Evolutionary conservation across 1,284 basidiomycete genomes (phyloP).

Genomic region (Coriolopsis trogii): DNA sequence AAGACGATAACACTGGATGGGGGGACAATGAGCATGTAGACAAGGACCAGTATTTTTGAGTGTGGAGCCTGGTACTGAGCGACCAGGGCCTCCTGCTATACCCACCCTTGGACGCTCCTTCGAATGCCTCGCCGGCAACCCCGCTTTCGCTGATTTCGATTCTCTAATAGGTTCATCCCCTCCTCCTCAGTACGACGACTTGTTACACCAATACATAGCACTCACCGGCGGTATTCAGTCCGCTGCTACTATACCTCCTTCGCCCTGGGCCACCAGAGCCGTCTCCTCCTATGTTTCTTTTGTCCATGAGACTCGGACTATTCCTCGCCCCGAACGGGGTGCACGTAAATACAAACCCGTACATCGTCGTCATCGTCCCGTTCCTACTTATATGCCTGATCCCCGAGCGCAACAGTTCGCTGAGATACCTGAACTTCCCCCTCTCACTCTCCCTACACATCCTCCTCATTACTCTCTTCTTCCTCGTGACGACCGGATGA

Average conservation of each 20-base stretch:
- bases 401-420: slow-evolving; percentile 27
- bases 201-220: neutral
- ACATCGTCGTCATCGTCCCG: slow-evolving; percentile 32
- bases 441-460: slow-evolving; percentile 17
- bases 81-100: neutral
- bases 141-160: neutral
- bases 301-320: neutral
- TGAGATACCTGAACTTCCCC: slow-evolving; percentile 17
- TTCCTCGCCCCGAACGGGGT: slow-evolving; percentile 12
- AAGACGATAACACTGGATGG: no score
- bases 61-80: neutral
- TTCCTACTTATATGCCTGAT: slow-evolving; percentile 36
- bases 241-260: neutral
- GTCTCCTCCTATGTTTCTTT: neutral
- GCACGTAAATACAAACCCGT: slow-evolving; percentile 35
- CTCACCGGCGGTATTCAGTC: neutral
- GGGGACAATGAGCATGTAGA: no score
- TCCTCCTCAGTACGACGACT: neutral
- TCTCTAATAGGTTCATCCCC: neutral
- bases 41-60: neutral
- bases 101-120: neutral
- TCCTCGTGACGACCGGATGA: neutral
- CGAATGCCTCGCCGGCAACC: neutral
- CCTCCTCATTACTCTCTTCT: neutral
- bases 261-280: neutral